Evolutionary conservation across 305 asterid species (phyloP).

Genomic region (Nicotiana rustica): DNA sequence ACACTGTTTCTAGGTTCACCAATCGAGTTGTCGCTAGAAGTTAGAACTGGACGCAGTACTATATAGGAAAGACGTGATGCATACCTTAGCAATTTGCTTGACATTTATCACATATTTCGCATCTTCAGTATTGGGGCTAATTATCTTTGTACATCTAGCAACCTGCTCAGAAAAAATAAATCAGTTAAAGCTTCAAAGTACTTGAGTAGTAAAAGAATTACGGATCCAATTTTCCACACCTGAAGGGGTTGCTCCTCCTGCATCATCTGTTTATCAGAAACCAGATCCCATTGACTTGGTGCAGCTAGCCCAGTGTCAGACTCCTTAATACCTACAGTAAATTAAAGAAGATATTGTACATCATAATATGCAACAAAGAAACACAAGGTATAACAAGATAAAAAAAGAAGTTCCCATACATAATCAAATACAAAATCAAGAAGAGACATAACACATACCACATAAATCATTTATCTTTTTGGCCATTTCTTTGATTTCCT

Average conservation of each 20-base stretch:
- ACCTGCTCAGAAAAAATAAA: constrained; percentile 54
- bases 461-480: constrained; percentile 90
- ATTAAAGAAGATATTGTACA: not conserved
- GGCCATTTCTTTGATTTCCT: constrained; percentile 92
- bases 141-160: constrained; percentile 96
- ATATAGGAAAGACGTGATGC: not conserved
- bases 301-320: constrained; percentile 98
- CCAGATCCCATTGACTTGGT: constrained; percentile 99
- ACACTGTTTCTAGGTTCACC: constrained; percentile 14
- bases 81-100: constrained; percentile 86
- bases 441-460: constrained; percentile 51
- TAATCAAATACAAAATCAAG: not conserved
- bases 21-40: not conserved
- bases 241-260: constrained; percentile 75
- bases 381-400: not conserved
- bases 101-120: constrained; percentile 91
- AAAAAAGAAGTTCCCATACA: not conserved
- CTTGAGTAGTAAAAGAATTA: not conserved
- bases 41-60: not conserved
- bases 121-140: constrained; percentile 91
- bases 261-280: constrained; percentile 97
- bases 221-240: constrained; percentile 17
- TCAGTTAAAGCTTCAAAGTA: constrained; percentile 2
- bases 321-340: constrained; percentile 85
- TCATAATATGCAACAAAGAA: not conserved